Percentiles rank a stretch among this genome's conserved stretches.
phyloP scores from a whole-genome alignment of 768 basidiomycete genomes.

The Mycena rosella region DNA sequence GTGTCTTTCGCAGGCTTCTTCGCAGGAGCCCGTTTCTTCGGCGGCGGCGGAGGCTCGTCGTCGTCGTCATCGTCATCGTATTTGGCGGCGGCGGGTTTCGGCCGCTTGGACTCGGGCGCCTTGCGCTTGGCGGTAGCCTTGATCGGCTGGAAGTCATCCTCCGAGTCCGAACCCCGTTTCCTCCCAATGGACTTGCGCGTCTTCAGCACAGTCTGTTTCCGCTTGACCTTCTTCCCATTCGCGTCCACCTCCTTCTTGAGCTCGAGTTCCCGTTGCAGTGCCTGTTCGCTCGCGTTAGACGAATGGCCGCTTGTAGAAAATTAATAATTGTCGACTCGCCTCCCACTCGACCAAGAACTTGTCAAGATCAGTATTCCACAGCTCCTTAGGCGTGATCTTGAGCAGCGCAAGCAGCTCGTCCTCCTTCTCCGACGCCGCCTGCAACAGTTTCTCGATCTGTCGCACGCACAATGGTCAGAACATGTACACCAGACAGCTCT shows the following conservation, averaged over 20 bases:
- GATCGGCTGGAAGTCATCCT: slow-evolving; percentile 63
- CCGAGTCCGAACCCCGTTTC: slow-evolving; percentile 49
- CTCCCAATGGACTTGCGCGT: slow-evolving; percentile 64
- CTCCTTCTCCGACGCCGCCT: slow-evolving; percentile 88
- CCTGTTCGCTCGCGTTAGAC: slow-evolving; percentile 46
- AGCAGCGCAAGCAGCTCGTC: slow-evolving; percentile 82
- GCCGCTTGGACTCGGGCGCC: slow-evolving; percentile 40
- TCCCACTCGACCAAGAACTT: slow-evolving; percentile 87
- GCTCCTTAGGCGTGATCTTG: slow-evolving; percentile 79
- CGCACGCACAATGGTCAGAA: not conserved
- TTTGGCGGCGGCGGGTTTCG: slow-evolving; percentile 34
- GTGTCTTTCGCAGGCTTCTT: slow-evolving; percentile 46
- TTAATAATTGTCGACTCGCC: slow-evolving; percentile 68
- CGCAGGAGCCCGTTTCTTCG: slow-evolving; percentile 42
- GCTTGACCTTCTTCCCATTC: slow-evolving; percentile 62
- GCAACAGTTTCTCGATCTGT: slow-evolving; percentile 86
- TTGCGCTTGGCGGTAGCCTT: slow-evolving; percentile 63
- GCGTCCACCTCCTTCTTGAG: slow-evolving; percentile 55
- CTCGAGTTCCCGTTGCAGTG: slow-evolving; percentile 62
- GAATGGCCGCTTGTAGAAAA: slow-evolving; percentile 4
- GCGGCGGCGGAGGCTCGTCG: slow-evolving; percentile 40
- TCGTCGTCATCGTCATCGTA: slow-evolving; percentile 40
- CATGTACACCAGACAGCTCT: not conserved
- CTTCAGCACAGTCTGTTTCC: slow-evolving; percentile 60
- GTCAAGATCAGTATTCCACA: slow-evolving; percentile 95